Conservation (phyloP, 2,329 filamentous ascomycete genomes). For the Cyphellophora europaea region DNA sequence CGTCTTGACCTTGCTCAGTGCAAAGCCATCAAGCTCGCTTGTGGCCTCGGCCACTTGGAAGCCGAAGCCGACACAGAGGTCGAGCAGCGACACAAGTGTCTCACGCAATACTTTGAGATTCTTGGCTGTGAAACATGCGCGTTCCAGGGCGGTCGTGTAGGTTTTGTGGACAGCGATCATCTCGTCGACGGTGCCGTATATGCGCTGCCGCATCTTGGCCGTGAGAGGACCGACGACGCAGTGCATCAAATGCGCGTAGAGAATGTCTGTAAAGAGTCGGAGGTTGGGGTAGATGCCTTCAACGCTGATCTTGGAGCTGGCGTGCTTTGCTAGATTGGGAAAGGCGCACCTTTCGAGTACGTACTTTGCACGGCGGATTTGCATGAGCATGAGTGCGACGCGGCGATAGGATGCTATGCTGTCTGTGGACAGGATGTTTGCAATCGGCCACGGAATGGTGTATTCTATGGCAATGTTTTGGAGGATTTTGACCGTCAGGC, state of each 20-base stretch:
- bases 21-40: slow-evolving; percentile 25
- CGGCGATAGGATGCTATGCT: slow-evolving; percentile 59
- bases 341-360: slow-evolving; percentile 49
- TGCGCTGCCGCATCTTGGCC: slow-evolving; percentile 44
- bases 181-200: slow-evolving; percentile 64
- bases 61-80: slow-evolving; percentile 52
- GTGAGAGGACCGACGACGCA: slow-evolving; percentile 59
- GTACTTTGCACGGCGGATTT: slow-evolving; percentile 62
- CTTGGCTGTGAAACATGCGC: slow-evolving; percentile 55
- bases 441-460: slow-evolving; percentile 54
- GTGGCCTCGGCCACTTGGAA: slow-evolving; percentile 49
- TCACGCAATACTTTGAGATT: slow-evolving; percentile 63
- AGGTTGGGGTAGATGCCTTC: slow-evolving; percentile 54
- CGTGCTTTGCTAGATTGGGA: neutral
- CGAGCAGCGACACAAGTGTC: slow-evolving; percentile 64
- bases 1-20: slow-evolving; percentile 46
- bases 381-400: slow-evolving; percentile 67
- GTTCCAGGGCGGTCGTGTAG: slow-evolving; percentile 54
- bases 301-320: slow-evolving; percentile 24
- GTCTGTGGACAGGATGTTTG: slow-evolving; percentile 62
- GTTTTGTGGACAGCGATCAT: slow-evolving; percentile 64
- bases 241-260: slow-evolving; percentile 68
- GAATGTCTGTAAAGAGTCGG: slow-evolving; percentile 65
- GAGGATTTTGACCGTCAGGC: slow-evolving; percentile 54
- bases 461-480: slow-evolving; percentile 59